Base-by-base conservation (phyloP, 345 rosid genomes). In the Dimocarpus longan region DNA sequence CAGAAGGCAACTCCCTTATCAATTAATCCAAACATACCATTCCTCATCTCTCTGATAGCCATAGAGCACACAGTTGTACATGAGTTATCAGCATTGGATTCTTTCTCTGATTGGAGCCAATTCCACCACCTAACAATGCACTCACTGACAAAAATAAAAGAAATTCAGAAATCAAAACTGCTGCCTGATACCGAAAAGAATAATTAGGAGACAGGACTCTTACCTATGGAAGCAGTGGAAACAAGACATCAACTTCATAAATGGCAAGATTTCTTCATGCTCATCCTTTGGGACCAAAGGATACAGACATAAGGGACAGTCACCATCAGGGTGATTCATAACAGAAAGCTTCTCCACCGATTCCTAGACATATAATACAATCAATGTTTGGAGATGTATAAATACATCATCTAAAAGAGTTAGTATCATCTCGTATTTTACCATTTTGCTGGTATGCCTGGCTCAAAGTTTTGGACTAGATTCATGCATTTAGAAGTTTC, bases 211-310 rank as follows among this genome's bases (percentile, higher is more conserved):
- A 44, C 2, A 21, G 21, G 22, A 73, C 67, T 52, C 78, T 60
- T 85, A 95, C 99, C 97, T 82, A 86, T 95, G 99, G 78, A 93
- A 93, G 82, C 95, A 95, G 80, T 93, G 98, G 75, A 92, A 95
- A 83, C 99, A 95, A 80, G 99, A 95, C 99, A 95, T 95, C 83
- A 95, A 84, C 92, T 95, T 95, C 99, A 95, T 95, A 87, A 92
- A 93, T 63, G 96, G 91, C 84, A 87, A 85, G 67, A 70, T 62
- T 65, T 82, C 82, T 66, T 77, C 75, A 70, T 79, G 85, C 28
- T 81, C 81, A 71, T 88, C 92, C 76, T 89, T 91, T 44, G 82
- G 84, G 63, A 93, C 84, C 88, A 95, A 84, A 26, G 96, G 95
- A 81, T 60, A 73, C 83, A 93, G 78, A 82, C 99, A 95, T 81